Base-by-base conservation (phyloP, 1,284 basidiomycete species). In the Golubevia sp. region DNA sequence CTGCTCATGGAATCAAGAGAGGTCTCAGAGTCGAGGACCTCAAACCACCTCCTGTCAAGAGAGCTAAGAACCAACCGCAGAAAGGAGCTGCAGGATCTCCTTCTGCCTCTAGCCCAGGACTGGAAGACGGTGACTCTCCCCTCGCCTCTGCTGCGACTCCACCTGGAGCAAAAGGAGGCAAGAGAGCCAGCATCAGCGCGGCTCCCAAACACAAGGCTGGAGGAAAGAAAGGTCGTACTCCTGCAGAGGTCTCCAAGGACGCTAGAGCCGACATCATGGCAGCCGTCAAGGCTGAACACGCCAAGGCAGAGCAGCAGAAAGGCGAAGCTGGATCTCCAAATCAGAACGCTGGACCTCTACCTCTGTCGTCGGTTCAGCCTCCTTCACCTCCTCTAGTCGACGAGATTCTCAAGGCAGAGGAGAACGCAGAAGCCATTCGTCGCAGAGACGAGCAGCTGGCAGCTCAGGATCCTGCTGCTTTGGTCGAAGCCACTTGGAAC, bases 1-100 rank as follows among this genome's bases (percentile, higher is more conserved):
- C n/a, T n/a, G n/a, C 11, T 44, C 38, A 44, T 44, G 38, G 38
- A 44, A 44, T 81, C 67, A 79, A 77, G 66, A 66, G 71, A 24
- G 73, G 76, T 13, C 63, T 81, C 23, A 67, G 73, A 26, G 73
- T 76, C 13, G 78, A 81, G 54, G 77, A 81, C 52, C 71, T 81
- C 44, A 78, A 79, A 66, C 61, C 71, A 34, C 78, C 76, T 3
- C 76, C 78, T 15, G 68, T 67, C 53, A 81, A 81, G 61, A 70
- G 76, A 2, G 68, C 70, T 18, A 79, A 74, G 62, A 27, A n/a
- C 13, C n/a, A n/a, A n/a, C n/a, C n/a, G n/a, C 20, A 30, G 20
- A 55, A 55, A 21, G 54, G n/a, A n/a, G 44, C 20, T 55, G 23
- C 26, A 20, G 30, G 18, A 51, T 25, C 18, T n/a, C 24, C 44